phyloP scores from a whole-genome alignment of 2,329 filamentous ascomycete genomes.

The Fusarium sp. region DNA sequence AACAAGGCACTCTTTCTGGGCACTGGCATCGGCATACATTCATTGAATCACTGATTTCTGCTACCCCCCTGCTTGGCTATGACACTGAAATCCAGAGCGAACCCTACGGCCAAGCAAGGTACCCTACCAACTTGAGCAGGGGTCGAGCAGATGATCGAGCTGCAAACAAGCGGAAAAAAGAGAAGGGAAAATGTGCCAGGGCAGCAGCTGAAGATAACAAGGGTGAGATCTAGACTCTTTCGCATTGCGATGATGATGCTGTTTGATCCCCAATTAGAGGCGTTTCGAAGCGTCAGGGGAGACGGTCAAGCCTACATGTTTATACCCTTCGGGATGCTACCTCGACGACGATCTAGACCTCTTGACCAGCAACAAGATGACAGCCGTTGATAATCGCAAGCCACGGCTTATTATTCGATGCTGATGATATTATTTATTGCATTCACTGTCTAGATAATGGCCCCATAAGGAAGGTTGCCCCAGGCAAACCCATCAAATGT shows the following conservation, averaged over 20 bases:
- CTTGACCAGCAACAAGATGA: constrained; percentile 12
- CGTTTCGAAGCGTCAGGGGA: constrained; percentile 12
- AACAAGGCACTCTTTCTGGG: constrained; percentile 11
- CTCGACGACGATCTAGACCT: constrained; percentile 16
- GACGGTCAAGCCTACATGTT: constrained; percentile 19
- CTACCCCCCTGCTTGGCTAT: constrained; percentile 11
- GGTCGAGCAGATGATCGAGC: constrained; percentile 17
- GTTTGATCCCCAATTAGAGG: constrained; percentile 13
- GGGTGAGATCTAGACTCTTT: background rate
- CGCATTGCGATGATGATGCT: background rate
- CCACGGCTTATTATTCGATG: constrained; percentile 3
- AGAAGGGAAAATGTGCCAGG: constrained; percentile 1
- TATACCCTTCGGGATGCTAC: constrained; percentile 22
- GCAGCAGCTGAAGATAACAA: constrained; percentile 26
- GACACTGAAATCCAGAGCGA: constrained; percentile 21
- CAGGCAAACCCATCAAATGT: constrained; percentile 15
- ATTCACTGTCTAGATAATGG: constrained; percentile 8
- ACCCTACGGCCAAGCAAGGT: constrained; percentile 28
- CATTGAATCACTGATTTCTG: constrained; percentile 21
- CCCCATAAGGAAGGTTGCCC: constrained; percentile 29
- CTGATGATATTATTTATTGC: background rate
- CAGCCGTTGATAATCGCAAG: constrained; percentile 18
- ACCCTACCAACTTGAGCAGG: constrained; percentile 15
- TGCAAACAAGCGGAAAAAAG: constrained; percentile 3
- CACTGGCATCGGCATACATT: constrained; percentile 1